Conservation (phyloP, 2,329 filamentous ascomycete genomes). For the Calycina herbarum region DNA sequence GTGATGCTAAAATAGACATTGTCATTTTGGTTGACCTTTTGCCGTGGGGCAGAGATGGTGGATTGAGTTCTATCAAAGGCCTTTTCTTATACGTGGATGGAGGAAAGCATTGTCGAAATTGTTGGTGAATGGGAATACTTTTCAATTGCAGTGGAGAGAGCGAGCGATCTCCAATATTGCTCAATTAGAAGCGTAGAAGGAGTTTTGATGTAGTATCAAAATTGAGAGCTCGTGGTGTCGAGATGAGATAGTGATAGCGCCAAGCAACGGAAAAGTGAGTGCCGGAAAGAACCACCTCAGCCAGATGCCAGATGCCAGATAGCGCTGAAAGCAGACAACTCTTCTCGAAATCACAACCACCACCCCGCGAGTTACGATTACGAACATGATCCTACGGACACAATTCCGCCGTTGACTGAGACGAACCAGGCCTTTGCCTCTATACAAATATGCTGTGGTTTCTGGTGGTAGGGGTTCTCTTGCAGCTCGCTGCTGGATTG, state of each 20-base stretch:
- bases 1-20: not conserved
- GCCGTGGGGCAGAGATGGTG: not conserved
- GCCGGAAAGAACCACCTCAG: not conserved
- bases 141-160: not conserved
- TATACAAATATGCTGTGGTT: slow-evolving; percentile 24
- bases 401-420: slow-evolving; percentile 26
- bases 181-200: not conserved
- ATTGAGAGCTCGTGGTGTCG: not conserved
- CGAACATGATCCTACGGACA: slow-evolving; percentile 19
- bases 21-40: not conserved
- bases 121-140: not conserved
- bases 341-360: not conserved
- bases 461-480: slow-evolving; percentile 20
- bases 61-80: not conserved
- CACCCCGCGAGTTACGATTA: not conserved
- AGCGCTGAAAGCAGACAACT: not conserved
- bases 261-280: too few species aligned
- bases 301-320: slow-evolving; percentile 2
- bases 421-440: slow-evolving; percentile 26
- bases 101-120: not conserved
- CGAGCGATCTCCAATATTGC: too few species aligned
- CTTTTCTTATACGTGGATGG: not conserved
- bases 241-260: not conserved
- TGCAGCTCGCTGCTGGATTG: slow-evolving; percentile 29
- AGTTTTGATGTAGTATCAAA: not conserved